Base-by-base conservation (phyloP, 805 yeast genomes). In the Saturnispora gosingensis region DNA sequence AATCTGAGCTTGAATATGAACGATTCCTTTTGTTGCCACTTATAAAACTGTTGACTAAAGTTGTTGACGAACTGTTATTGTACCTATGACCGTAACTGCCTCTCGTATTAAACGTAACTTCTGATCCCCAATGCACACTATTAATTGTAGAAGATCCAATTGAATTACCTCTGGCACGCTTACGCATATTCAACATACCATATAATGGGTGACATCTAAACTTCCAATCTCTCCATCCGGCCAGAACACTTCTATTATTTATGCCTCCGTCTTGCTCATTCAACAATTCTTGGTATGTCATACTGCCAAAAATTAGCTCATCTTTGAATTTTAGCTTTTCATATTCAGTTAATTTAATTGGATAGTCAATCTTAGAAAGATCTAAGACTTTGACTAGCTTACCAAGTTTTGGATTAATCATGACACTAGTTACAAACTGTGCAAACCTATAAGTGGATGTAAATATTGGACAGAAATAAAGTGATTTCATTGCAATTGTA, bases 181-280 rank as follows among this genome's bases (percentile, higher is more conserved):
- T 48, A 38, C 45, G 40, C 30, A 16, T 32, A 24, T 50, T 45
- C 3, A 48, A 18, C 48, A 49, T 48, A 0, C 68, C 66, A 61
- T 83, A 83, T 35, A 85, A 64, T 1, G 91, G 87, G 65, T 84
- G 89, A 48, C 76, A 77, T 55, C 87, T 75, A 60, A 76, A 83
- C 60, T 87, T 84, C 95, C 96, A 88, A 64, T 88, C 96, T 62
- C 96, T 75, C 97, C 97, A 88, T 9, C 91, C 84, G 0, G 96
- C 96, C 48, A 77, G 67, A 2, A 82, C 76, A 42, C 56, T 54
- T 18, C 56, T 52, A 11, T 59, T 56, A 22, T 54, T 55, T 35
- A 50, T 49, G 27, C 30, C 30, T 4, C 22, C 18, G 2, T 15
- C 32, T 38, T 38, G 30, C 4, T 20, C 42, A 11, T 30, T 38